Evolutionary conservation across 108 stramenopile genomes (phyloP), one percentile per base, ranked within the genome.

Genomic region (Nitzschia sp.): DNA sequence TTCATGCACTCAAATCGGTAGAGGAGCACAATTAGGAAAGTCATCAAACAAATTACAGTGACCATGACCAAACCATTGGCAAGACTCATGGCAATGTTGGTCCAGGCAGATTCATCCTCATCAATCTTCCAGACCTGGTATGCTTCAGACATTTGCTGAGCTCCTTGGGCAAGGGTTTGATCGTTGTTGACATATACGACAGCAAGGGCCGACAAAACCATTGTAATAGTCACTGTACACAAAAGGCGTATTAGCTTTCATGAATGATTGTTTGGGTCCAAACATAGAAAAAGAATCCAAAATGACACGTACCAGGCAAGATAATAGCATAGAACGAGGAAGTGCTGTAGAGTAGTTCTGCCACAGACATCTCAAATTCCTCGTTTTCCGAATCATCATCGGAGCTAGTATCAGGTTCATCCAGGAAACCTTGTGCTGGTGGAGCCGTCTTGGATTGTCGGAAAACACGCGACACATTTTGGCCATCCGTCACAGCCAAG

Each of bases 31-130:
- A 98, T 94, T 11, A 91, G 85, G 64, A 96, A 95, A 10, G 98
- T 97, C 78, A 92, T 94, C 20, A 72, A 67, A 10, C 89, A 81
- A 52, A 98, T 92, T 10, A 83, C 87, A 8, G 79, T 67, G 12
- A 98, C 94, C 55, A 98, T 96, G 24, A 94, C 87, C 20, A 98
- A 70, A 12, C 94, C 93, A 89, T 98, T 98, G 48, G 93, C 78
- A 42, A 97, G 71, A 57, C 89, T 89, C 55, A 91, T 56, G 19
- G 80, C 81, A 43, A 67, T 75, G 14, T 75, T 78, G 10, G 73
- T 67, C 51, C 78, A 74, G 8, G 79, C 83, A 14, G 71, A 70
- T 70, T 70, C 80, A 53, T 75, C 70, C 21, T 75, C 75, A 43
- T 71, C 63, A 14, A 80, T 81, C 39, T 78, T 81, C 71, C 75